A percentile compares a stretch with the other conserved stretches of the same genome.
Conservation (phyloP, 768 basidiomycete genomes). For the Lentinula sp. region DNA sequence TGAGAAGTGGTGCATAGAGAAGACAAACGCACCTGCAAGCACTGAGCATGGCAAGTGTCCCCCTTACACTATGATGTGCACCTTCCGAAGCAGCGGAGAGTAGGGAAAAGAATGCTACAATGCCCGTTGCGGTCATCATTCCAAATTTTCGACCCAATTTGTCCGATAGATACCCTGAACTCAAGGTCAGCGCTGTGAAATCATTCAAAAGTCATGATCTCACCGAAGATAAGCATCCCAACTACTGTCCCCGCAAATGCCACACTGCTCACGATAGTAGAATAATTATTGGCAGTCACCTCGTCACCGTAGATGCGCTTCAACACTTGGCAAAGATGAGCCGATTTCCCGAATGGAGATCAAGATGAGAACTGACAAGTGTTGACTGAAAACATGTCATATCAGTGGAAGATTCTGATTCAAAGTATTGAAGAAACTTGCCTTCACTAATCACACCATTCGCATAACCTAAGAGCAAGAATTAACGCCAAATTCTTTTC, state of each 20-base stretch:
- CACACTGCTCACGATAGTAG: slow-evolving; percentile 57
- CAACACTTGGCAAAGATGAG: slow-evolving; percentile 42
- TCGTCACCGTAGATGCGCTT: slow-evolving; percentile 61
- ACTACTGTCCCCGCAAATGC: slow-evolving; percentile 79
- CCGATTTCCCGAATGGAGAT: background rate
- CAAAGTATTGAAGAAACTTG: slow-evolving; percentile 26
- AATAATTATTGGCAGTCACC: slow-evolving; percentile 50
- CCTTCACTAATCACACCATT: slow-evolving; percentile 76
- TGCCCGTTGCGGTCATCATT: slow-evolving; percentile 83
- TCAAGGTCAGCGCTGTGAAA: background rate
- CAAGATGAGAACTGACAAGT: slow-evolving; percentile 39
- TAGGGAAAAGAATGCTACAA: slow-evolving; percentile 78
- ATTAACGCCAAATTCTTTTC: background rate
- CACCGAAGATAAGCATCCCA: slow-evolving; percentile 76
- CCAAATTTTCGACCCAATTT: slow-evolving; percentile 84
- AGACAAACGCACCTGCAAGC: slow-evolving; percentile 56
- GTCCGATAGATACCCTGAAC: slow-evolving; percentile 65
- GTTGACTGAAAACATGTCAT: slow-evolving; percentile 42
- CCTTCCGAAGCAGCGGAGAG: slow-evolving; percentile 82
- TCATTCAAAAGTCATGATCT: background rate
- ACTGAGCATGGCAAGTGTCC: slow-evolving; percentile 71
- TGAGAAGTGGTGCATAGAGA: background rate
- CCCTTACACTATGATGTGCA: slow-evolving; percentile 61
- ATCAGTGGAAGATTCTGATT: background rate
- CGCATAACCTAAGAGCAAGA: slow-evolving; percentile 53